phyloP scores from a whole-genome alignment of 192 early-diverging fungal species.

The Podila epicladia region DNA sequence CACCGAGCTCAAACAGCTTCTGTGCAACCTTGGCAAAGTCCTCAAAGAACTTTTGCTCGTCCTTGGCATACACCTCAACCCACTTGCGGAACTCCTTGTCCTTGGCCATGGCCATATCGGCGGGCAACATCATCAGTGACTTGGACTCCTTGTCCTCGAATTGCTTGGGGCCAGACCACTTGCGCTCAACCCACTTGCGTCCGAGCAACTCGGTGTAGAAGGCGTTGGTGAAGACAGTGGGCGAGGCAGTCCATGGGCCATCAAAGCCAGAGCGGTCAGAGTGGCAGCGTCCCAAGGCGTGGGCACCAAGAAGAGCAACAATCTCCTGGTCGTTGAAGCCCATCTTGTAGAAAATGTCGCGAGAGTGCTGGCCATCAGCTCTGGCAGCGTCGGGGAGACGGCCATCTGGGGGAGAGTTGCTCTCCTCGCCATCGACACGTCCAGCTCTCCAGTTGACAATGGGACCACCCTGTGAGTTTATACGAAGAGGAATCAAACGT shows the following conservation, averaged over 20 bases:
- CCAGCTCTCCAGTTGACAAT: slow-evolving; percentile 79
- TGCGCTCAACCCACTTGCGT: slow-evolving; percentile 84
- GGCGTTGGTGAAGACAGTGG: slow-evolving; percentile 90
- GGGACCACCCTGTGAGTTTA: slow-evolving; percentile 69
- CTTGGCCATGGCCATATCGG: slow-evolving; percentile 69
- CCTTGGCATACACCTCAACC: slow-evolving; percentile 89
- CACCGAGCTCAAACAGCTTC: slow-evolving; percentile 83
- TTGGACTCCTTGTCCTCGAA: slow-evolving; percentile 81
- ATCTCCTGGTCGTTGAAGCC: slow-evolving; percentile 76
- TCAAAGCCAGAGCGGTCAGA: slow-evolving; percentile 78
- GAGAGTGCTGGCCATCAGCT: slow-evolving; percentile 71
- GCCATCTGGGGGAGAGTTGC: slow-evolving; percentile 73
- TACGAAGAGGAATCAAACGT: not conserved
- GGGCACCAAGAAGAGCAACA: slow-evolving; percentile 81
- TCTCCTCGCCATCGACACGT: slow-evolving; percentile 57
- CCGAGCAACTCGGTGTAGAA: slow-evolving; percentile 84
- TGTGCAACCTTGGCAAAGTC: slow-evolving; percentile 88
- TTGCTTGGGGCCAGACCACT: slow-evolving; percentile 87
- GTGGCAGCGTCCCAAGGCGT: slow-evolving; percentile 84
- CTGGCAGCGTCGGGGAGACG: slow-evolving; percentile 78
- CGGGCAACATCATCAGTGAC: slow-evolving; percentile 76
- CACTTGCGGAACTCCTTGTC: slow-evolving; percentile 78
- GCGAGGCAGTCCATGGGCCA: slow-evolving; percentile 91
- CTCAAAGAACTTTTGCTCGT: slow-evolving; percentile 85
- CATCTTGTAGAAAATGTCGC: slow-evolving; percentile 87